Evolutionary conservation across 345 rosid genomes (phyloP).

Genomic region (Salix suchowensis): DNA sequence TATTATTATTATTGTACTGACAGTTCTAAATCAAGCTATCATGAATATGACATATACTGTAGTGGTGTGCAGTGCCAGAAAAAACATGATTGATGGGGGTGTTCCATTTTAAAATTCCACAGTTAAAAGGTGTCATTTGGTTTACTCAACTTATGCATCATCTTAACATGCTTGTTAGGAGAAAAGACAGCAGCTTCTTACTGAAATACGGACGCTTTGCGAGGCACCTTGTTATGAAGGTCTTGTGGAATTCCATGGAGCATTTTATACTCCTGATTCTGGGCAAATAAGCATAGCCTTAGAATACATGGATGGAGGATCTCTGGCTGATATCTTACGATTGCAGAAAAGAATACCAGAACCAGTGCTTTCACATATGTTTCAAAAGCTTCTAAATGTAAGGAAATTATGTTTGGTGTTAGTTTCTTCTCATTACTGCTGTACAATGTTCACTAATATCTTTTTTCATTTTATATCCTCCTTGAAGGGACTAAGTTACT

Average conservation of each 20-base stretch:
- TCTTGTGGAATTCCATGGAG: conserved; percentile 94
- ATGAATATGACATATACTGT: neutral
- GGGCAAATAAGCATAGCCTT: conserved; percentile 97
- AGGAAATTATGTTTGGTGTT: conserved; percentile 12
- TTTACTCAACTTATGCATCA: neutral
- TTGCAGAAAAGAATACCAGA: conserved; percentile 63
- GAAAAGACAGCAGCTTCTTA: conserved; percentile 89
- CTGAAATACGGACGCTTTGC: conserved; percentile 87
- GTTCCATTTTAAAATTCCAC: conserved; percentile 1
- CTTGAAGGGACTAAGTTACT: conserved; percentile 74
- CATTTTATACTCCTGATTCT: conserved; percentile 84
- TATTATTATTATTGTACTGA: neutral
- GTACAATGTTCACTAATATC: conserved; percentile 10
- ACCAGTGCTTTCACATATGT: conserved; percentile 81
- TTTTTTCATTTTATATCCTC: neutral
- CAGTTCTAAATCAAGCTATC: neutral
- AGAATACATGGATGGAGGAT: conserved; percentile 97
- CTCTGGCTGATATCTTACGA: conserved; percentile 79
- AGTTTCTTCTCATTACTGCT: conserved; percentile 6
- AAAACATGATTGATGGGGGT: neutral
- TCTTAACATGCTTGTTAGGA: conserved; percentile 41
- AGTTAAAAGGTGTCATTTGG: neutral
- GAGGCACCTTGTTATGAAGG: conserved; percentile 92
- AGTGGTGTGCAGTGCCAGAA: neutral
- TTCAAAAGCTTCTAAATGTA: conserved; percentile 78